Conservation (phyloP, 371 early-diverging fungal genomes). For the Catenaria anguillulae region DNA sequence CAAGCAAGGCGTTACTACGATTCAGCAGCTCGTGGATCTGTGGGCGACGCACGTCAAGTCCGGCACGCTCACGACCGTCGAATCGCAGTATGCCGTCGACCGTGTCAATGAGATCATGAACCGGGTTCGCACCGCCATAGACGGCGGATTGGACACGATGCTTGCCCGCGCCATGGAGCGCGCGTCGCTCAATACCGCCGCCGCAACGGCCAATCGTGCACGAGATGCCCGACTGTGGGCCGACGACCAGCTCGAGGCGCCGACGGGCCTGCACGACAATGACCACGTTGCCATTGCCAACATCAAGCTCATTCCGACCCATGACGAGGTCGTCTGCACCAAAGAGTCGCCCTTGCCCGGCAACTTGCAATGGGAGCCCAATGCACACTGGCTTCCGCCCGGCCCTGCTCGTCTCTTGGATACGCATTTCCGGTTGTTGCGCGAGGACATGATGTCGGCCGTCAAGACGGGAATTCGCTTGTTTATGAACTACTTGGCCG, state of each 20-base stretch:
- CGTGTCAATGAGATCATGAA: neutral
- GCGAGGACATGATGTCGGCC: constrained; percentile 26
- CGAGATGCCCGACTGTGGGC: constrained; percentile 22
- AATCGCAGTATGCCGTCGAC: neutral
- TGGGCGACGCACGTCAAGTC: neutral
- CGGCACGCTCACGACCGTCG: neutral
- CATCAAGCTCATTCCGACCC: neutral
- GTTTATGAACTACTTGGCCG: constrained; percentile 9
- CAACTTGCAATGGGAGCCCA: constrained; percentile 14
- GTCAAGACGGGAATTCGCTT: neutral
- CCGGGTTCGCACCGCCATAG: too few species aligned
- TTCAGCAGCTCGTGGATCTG: neutral
- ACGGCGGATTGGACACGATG: too few species aligned
- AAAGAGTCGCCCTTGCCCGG: neutral
- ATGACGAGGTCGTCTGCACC: neutral
- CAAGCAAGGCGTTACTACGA: neutral
- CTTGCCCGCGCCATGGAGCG: constrained; percentile 1
- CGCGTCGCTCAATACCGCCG: constrained; percentile 17
- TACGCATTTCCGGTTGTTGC: constrained; percentile 32
- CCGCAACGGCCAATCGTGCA: constrained; percentile 19
- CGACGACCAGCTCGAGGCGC: constrained; percentile 25
- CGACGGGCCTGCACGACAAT: constrained; percentile 17
- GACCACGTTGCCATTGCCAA: neutral
- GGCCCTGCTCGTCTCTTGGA: constrained; percentile 33
- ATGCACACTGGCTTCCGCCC: constrained; percentile 18